Evolutionary conservation across 768 basidiomycete species (phyloP), one percentile per base, ranked within the genome.

Genomic region (Termitomyces sp.): DNA sequence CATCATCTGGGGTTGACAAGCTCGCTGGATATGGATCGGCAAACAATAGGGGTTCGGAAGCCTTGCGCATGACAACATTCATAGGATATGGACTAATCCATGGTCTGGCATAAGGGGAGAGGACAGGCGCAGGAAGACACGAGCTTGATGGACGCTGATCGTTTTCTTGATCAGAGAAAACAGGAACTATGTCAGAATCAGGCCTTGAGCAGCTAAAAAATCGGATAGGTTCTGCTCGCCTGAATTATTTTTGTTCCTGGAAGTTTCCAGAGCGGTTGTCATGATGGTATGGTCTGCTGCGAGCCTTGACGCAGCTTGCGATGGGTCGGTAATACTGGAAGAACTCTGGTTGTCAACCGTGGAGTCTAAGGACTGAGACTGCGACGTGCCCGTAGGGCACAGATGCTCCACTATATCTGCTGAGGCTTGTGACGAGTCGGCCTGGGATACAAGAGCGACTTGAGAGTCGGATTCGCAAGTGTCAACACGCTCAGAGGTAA

Each of bases 11-110:
- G 1, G 78, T 77, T 0, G 80, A 79, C 40, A 81, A 70, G 58
- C 75, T 77, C 48, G 75, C 75, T 1, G 79, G 79, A 60, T 76
- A 80, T 3, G 78, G 76, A 60, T 79, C 78, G 26, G 68, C 53
- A 54, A 70, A 64, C 14, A 78, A 60, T 54, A 73, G 61, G 19
- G 72, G 73, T 28, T 67, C 66, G 38, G 67, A 68, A 6, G 73
- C 56, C 41, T 62, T 59, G 21, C 60, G 60, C 56, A 63, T 62
- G 7, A 63, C 41, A 26, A 65, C 53, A 3, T 46, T 21, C 49
- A 55, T 40, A 12, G 59, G 37, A 26, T 44, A 55, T 17, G 41
- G 41, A 26, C 14, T 40, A 37, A 51, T 38, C 55, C 61, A 55
- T 23, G 43, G n/a, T 35, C 31, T 35, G 11, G 35, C 41, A 15